Evolutionary conservation across 2,329 filamentous ascomycete species (phyloP).

Genomic region (Nakataea oryzae): DNA sequence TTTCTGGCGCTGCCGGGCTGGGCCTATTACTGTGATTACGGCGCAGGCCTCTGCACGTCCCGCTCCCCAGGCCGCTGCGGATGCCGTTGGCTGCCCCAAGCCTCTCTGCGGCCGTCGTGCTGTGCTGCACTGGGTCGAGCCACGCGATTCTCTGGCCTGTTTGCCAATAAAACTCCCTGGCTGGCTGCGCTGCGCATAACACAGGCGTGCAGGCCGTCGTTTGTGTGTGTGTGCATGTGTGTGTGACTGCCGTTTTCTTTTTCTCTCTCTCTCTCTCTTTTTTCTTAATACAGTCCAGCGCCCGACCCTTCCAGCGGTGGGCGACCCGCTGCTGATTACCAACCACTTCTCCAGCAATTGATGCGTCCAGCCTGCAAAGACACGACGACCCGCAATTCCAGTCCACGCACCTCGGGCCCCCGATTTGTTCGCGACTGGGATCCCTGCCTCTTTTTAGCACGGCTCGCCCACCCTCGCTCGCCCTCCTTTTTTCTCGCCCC

Average conservation of each 20-base stretch:
- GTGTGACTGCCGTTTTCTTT: no score
- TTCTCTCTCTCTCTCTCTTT: no score
- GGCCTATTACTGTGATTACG: not conserved
- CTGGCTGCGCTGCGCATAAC: not conserved
- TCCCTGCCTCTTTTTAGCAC: not conserved
- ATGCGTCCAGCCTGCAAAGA: not conserved
- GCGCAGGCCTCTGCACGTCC: not conserved
- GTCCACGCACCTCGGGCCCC: conserved; percentile 1
- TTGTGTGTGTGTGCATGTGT: no score
- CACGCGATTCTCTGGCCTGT: no score
- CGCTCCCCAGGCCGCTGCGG: conserved; percentile 9
- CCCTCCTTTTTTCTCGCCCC: conserved; percentile 1
- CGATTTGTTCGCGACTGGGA: not conserved
- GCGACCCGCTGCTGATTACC: conserved; percentile 2
- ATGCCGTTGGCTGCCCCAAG: conserved; percentile 14
- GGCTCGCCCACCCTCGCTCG: conserved; percentile 2
- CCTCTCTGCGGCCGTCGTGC: not conserved
- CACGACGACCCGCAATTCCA: conserved; percentile 2
- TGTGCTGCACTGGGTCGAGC: no score
- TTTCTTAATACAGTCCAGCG: not conserved
- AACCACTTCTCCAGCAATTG: not conserved
- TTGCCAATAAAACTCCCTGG: not conserved
- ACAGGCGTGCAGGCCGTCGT: no score
- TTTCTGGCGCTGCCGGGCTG: not conserved
- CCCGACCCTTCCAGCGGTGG: not conserved